A percentile compares a stretch with the other conserved stretches of the same genome.
Conservation (phyloP, 2,329 filamentous ascomycete species). For the Claviceps paspali region DNA sequence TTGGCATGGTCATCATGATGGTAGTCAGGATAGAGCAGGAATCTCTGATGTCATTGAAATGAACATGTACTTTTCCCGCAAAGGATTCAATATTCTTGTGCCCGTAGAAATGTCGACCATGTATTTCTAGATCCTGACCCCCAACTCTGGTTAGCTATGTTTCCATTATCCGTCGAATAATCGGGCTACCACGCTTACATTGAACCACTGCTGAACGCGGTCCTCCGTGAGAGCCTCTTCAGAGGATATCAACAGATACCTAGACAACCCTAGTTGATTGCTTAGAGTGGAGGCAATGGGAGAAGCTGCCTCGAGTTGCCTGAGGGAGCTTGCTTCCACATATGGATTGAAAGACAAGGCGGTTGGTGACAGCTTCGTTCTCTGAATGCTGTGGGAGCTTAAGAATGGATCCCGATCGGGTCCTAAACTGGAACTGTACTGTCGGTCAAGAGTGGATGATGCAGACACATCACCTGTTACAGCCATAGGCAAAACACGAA, state of each 20-base stretch:
- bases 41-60: conserved; percentile 46
- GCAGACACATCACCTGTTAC: conserved; percentile 5
- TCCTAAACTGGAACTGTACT: conserved; percentile 11
- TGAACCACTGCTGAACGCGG: conserved; percentile 29
- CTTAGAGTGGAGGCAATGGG: conserved; percentile 25
- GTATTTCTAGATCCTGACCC: conserved; percentile 22
- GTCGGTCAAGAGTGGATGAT: conserved; percentile 12
- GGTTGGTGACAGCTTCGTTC: conserved; percentile 43
- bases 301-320: conserved; percentile 10
- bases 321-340: conserved; percentile 6
- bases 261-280: conserved; percentile 28
- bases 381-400: conserved; percentile 19
- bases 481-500: conserved; percentile 15
- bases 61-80: conserved; percentile 33
- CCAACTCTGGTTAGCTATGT: background rate
- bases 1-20: conserved; percentile 24
- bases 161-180: background rate
- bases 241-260: conserved; percentile 27
- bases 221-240: conserved; percentile 14
- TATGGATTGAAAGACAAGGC: conserved; percentile 45
- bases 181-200: conserved; percentile 21
- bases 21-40: conserved; percentile 34
- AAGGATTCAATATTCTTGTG: conserved; percentile 19
- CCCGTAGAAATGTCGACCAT: conserved; percentile 22
- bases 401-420: conserved; percentile 40